Base-by-base conservation (phyloP, 805 yeast genomes). In the Barnettozyma vustinii region DNA sequence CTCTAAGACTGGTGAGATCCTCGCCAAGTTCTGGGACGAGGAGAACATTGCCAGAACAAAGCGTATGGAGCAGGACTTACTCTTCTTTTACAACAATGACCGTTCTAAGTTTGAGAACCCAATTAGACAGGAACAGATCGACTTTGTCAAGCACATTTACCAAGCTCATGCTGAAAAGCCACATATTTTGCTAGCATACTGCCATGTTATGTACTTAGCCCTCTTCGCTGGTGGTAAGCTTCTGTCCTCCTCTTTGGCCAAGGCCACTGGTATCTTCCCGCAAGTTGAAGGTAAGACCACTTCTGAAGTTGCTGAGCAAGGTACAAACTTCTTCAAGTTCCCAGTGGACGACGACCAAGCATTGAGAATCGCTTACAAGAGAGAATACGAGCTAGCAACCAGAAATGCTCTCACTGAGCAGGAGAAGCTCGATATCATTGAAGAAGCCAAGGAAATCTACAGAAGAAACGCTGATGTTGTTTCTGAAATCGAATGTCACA, bases 141-240 rank as follows among this genome's bases (percentile, higher is more conserved):
- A 69, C 35, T 85, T 83, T 58, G 75, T 74, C 27, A 64, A 81
- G 36, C 89, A 84, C 61, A 84, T 87, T 48, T 67, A 71, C 36
- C 62, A 67, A 43, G 74, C 73, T 9, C 76, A 84, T 33, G 61
- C 60, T 40, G 81, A 76, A 41, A 82, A 83, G 59, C 96, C 96
- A 8, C 79, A 84, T 56, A 65, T 86, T 19, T 65, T 87, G 35
- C 70, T 87, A 42, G 94, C 96, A 5, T 87, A 87, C 65, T 79
- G 88, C 70, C 96, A 87, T 63, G 94, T 86, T 43, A 75, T 87
- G 80, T 87, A 87, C 66, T 69, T 87, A 60, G 96, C 94, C 0
- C 74, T 87, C 45, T 87, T 87, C 69, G 96, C 96, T 2, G 96
- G 96, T 45, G 96, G 95, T 16, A 73, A 82, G 53, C 72, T 87